Conservation (phyloP, 306 rosid species). For the Ammopiptanthus mongolicus region DNA sequence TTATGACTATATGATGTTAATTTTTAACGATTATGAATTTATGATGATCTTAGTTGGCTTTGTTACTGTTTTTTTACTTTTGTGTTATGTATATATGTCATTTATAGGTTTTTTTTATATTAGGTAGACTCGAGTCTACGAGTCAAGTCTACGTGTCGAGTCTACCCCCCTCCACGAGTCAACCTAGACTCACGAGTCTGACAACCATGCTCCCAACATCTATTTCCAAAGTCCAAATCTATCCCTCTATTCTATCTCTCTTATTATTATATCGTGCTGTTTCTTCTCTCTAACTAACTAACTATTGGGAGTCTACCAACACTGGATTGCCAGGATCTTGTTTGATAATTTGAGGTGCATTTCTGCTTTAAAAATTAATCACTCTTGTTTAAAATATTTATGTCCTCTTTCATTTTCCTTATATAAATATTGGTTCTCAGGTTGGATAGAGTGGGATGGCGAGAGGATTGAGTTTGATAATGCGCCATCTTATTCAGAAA, state of each 20-base stretch:
- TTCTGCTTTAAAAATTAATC: not conserved
- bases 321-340: not conserved
- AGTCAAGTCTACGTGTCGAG: too few relatives aligned
- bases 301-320: not conserved
- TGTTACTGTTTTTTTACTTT: too few relatives aligned
- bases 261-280: not conserved
- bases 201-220: not conserved
- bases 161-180: too few relatives aligned
- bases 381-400: not conserved
- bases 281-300: not conserved
- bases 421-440: slow-evolving; percentile 56
- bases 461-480: slow-evolving; percentile 84
- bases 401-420: slow-evolving; percentile 27
- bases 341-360: slow-evolving; percentile 1
- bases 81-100: too few relatives aligned
- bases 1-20: too few relatives aligned
- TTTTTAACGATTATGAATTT: too few relatives aligned
- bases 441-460: slow-evolving; percentile 99
- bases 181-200: too few relatives aligned
- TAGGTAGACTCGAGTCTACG: too few relatives aligned
- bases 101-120: too few relatives aligned
- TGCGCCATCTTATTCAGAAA: slow-evolving; percentile 93
- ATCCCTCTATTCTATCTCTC: not conserved
- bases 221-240: not conserved
- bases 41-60: too few relatives aligned